Evolutionary conservation across 2,329 filamentous ascomycete genomes (phyloP).

Genomic region (Fusarium sororula): DNA sequence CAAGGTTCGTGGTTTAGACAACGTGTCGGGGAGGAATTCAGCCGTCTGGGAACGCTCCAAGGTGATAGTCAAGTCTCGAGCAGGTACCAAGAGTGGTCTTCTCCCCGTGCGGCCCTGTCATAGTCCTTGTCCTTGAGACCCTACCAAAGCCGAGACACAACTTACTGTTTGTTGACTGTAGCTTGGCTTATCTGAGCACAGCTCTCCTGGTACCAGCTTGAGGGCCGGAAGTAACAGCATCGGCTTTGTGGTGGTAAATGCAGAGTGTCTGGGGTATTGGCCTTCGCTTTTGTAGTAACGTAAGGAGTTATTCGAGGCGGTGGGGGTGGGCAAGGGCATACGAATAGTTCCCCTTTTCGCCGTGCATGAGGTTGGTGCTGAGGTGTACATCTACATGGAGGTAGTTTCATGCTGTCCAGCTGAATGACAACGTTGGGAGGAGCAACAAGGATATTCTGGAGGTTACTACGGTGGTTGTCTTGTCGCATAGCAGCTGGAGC

Average conservation of each 20-base stretch:
- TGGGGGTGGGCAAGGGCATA: neutral
- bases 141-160: neutral
- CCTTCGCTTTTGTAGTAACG: neutral
- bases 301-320: neutral
- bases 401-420: neutral
- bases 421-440: neutral
- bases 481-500: neutral
- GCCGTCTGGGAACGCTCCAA: accelerated
- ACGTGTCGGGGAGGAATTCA: neutral
- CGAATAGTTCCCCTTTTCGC: neutral
- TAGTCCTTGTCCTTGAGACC: neutral
- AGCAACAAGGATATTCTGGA: neutral
- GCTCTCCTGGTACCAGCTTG: neutral
- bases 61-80: accelerated
- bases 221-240: neutral
- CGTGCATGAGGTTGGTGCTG: neutral
- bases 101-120: neutral
- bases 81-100: neutral
- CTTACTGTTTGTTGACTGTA: neutral
- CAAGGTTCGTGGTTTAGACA: neutral
- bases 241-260: accelerated
- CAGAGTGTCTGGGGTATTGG: neutral
- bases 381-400: neutral
- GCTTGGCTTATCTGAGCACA: neutral
- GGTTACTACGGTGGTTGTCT: neutral